These are phyloP conservation scores for Tagetes patula DNA, from an alignment of 129 eudicot genomes.

Conservation along the genomic window DNA sequence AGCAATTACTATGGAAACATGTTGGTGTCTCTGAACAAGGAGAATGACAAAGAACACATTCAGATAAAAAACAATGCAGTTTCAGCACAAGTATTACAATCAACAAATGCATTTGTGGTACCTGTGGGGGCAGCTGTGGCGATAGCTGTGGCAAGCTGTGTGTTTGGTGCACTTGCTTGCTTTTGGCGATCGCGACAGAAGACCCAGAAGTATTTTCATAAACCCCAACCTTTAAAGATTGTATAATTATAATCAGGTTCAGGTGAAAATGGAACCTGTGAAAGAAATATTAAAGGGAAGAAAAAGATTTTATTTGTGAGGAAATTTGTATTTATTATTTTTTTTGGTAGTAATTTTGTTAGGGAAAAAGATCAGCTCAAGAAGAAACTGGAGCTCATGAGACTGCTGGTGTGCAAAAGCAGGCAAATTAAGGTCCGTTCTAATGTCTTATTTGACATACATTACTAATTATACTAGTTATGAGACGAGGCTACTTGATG, in stretches of 20 bases:
- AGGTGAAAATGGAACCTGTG: constrained; percentile 20
- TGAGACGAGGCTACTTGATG: no score
- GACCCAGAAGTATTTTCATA: constrained; percentile 77
- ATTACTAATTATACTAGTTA: not conserved
- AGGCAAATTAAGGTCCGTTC: constrained; percentile 37
- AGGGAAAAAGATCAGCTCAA: constrained; percentile 66
- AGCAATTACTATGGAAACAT: constrained; percentile 62
- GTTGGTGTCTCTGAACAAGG: constrained; percentile 47
- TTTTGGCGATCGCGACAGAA: constrained; percentile 85
- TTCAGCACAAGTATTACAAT: constrained; percentile 43
- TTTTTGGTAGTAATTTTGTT: constrained; percentile 36
- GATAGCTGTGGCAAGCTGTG: constrained; percentile 86
- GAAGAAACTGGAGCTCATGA: constrained; percentile 77
- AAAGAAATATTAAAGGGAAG: constrained; percentile 24
- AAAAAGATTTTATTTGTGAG: constrained; percentile 13
- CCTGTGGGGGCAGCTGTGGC: constrained; percentile 87
- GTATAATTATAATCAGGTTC: constrained; percentile 43
- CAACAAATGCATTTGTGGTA: constrained; percentile 67
- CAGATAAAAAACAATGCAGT: constrained; percentile 21
- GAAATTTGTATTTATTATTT: constrained; percentile 10
- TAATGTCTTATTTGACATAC: constrained; percentile 24
- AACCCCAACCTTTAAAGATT: constrained; percentile 71
- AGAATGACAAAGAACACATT: constrained; percentile 43
- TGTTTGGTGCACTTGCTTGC: constrained; percentile 91
- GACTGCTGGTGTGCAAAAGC: constrained; percentile 22